Evolutionary conservation across 805 yeast species (phyloP).

Genomic region (Ogataea paradorogensis): DNA sequence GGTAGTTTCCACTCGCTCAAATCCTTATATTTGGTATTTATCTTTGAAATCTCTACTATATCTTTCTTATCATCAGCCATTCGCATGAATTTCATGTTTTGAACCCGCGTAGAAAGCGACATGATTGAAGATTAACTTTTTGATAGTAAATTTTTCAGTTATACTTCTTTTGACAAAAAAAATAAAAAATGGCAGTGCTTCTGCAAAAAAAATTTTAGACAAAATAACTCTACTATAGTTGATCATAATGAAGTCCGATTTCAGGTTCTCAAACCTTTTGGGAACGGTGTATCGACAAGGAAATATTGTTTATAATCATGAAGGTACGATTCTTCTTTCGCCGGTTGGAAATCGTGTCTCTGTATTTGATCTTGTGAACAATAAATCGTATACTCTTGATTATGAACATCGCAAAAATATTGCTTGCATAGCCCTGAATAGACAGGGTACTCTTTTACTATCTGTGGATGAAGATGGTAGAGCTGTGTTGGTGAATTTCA

Average conservation of each 20-base stretch:
- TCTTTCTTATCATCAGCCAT: conserved; percentile 38
- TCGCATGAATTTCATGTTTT: conserved; percentile 80
- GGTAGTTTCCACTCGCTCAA: conserved; percentile 52
- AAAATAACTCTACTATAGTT: neutral
- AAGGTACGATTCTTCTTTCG: conserved; percentile 77
- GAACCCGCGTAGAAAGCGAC: conserved; percentile 60
- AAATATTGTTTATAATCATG: conserved; percentile 79
- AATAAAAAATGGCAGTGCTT: conserved; percentile 4
- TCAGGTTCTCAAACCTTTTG: conserved; percentile 78
- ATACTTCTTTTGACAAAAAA: neutral
- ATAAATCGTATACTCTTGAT: conserved; percentile 81
- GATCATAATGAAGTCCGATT: conserved; percentile 77
- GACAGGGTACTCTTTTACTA: conserved; percentile 73
- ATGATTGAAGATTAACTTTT: conserved; percentile 1
- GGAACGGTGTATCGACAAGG: conserved; percentile 96
- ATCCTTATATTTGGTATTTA: conserved; percentile 38
- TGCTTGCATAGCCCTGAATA: conserved; percentile 74
- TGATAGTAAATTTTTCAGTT: conserved; percentile 1
- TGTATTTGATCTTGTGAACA: conserved; percentile 81
- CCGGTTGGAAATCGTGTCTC: conserved; percentile 95
- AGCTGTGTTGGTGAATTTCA: conserved; percentile 85
- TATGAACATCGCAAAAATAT: conserved; percentile 91
- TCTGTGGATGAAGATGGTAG: conserved; percentile 91
- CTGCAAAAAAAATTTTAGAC: conserved; percentile 9
- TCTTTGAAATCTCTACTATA: conserved; percentile 33